Conservation (phyloP, 202 grass and related monocot species). For the Zizania palustris region DNA sequence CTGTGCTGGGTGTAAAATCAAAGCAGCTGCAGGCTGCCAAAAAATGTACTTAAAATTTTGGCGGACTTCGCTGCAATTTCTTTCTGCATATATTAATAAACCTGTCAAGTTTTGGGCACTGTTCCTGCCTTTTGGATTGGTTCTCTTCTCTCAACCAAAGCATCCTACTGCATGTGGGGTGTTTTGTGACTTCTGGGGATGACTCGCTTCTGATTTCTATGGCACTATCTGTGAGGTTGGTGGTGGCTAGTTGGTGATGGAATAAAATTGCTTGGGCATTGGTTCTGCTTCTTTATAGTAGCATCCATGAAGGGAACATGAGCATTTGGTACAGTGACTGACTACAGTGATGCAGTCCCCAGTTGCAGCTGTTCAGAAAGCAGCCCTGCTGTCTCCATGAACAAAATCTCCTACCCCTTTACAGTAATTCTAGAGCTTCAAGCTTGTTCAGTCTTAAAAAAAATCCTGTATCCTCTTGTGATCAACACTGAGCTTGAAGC, state of each 20-base stretch:
- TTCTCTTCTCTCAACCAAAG: slow-evolving; percentile 42
- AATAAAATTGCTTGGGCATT: slow-evolving; percentile 35
- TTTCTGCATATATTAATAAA: slow-evolving; percentile 28
- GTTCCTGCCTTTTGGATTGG: slow-evolving; percentile 19
- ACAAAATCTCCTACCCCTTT: neutral
- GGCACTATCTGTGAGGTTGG: slow-evolving; percentile 18
- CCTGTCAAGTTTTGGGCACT: neutral
- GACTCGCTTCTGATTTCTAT: slow-evolving; percentile 38
- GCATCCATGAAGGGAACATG: slow-evolving; percentile 14
- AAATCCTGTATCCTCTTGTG: neutral
- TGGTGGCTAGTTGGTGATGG: neutral
- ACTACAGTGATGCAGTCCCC: slow-evolving; percentile 1
- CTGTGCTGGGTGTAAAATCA: slow-evolving; percentile 37
- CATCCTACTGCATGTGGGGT: slow-evolving; percentile 46
- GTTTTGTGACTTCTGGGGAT: slow-evolving; percentile 5
- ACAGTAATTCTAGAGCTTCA: neutral
- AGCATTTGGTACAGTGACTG: slow-evolving; percentile 9
- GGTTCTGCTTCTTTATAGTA: neutral
- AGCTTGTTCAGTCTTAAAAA: neutral
- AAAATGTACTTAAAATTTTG: slow-evolving; percentile 30
- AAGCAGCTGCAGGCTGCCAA: slow-evolving; percentile 33
- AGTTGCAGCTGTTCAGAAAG: slow-evolving; percentile 24
- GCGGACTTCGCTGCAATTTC: slow-evolving; percentile 20
- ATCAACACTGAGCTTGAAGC: neutral
- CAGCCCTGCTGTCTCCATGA: neutral